Percentiles rank a stretch among this genome's conserved stretches.
Evolutionary conservation across 345 rosid genomes (phyloP).

Genomic region (Citrus glauca): DNA sequence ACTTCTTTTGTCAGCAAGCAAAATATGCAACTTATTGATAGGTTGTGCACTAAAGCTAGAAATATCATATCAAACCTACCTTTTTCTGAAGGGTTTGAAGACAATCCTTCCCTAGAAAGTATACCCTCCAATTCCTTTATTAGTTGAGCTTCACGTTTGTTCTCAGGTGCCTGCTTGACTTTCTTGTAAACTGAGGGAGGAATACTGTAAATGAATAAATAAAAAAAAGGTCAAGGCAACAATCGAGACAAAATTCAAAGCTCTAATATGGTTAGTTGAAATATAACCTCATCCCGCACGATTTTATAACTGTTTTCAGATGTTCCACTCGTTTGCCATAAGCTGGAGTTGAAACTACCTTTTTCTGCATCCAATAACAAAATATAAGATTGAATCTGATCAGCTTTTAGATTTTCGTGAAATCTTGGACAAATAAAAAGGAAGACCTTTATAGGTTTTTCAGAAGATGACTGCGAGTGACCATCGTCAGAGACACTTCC

Average conservation of each 20-base stretch:
- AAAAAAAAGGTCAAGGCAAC: not conserved
- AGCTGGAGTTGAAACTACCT: slow-evolving; percentile 53
- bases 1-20: not conserved
- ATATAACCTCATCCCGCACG: slow-evolving; percentile 78
- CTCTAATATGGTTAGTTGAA: slow-evolving; percentile 13
- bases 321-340: slow-evolving; percentile 84
- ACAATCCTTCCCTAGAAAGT: slow-evolving; percentile 86
- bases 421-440: slow-evolving; percentile 8
- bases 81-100: slow-evolving; percentile 77
- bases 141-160: slow-evolving; percentile 69
- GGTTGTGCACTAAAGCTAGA: slow-evolving; percentile 6
- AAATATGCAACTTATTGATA: not conserved
- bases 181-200: slow-evolving; percentile 80
- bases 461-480: slow-evolving; percentile 48
- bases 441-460: slow-evolving; percentile 50
- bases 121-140: slow-evolving; percentile 79
- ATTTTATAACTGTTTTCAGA: slow-evolving; percentile 77
- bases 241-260: not conserved
- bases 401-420: slow-evolving; percentile 4
- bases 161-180: slow-evolving; percentile 82
- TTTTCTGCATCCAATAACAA: slow-evolving; percentile 47
- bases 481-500: slow-evolving; percentile 47
- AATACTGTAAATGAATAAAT: slow-evolving; percentile 41
- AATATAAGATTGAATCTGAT: slow-evolving; percentile 4
- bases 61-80: slow-evolving; percentile 34